These are phyloP conservation scores for Lepidium didymum DNA, from an alignment of 345 rosid genomes.

Conservation along the genomic window DNA sequence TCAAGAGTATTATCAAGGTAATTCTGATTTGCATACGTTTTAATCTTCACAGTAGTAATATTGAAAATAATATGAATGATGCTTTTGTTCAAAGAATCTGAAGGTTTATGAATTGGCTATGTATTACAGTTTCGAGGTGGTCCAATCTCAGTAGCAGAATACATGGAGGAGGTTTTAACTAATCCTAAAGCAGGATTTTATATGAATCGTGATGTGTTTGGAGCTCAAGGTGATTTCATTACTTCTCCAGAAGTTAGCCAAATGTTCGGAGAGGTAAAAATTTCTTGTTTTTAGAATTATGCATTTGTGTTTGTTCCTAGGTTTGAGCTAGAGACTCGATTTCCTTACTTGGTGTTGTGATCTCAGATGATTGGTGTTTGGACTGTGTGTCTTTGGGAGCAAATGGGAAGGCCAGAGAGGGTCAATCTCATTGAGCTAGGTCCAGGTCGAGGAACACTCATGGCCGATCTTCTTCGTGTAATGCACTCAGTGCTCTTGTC, in stretches of 20 bases:
- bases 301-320: background rate
- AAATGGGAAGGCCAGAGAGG: conserved; percentile 73
- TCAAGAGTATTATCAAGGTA: conserved; percentile 87
- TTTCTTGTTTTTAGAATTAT: background rate
- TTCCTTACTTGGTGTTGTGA: background rate
- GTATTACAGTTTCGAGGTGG: conserved; percentile 74
- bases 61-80: background rate
- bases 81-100: background rate
- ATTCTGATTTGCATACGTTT: background rate
- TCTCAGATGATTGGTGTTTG: conserved; percentile 82
- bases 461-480: conserved; percentile 89
- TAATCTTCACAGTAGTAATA: background rate
- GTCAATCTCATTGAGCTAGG: conserved; percentile 91
- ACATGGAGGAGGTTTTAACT: conserved; percentile 93
- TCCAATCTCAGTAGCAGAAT: conserved; percentile 86
- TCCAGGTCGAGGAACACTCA: conserved; percentile 92
- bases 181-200: conserved; percentile 88
- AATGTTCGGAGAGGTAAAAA: conserved; percentile 85
- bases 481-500: conserved; percentile 23
- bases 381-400: conserved; percentile 93
- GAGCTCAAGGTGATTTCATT: conserved; percentile 87
- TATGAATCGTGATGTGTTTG: conserved; percentile 88
- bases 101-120: background rate
- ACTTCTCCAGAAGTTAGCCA: conserved; percentile 98
- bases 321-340: background rate